Evolutionary conservation across 768 basidiomycete genomes (phyloP).

Genomic region (Chiua virens): DNA sequence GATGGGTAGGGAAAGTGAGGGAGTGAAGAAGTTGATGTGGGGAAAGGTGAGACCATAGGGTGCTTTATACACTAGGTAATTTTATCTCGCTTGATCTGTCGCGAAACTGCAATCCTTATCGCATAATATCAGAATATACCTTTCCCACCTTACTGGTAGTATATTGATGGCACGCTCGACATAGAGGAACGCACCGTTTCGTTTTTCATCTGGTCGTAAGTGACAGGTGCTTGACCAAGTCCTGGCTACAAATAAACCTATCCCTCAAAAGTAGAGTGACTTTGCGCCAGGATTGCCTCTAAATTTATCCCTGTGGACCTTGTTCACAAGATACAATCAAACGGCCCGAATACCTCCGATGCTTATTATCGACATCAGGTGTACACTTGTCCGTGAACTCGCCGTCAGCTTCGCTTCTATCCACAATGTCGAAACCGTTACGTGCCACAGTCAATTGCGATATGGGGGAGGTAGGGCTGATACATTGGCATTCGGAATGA

Average conservation of each 20-base stretch:
- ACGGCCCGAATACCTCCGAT: conserved; percentile 2
- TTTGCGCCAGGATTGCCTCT: not conserved
- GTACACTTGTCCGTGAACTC: not conserved
- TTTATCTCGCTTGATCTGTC: too few species aligned
- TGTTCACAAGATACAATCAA: not conserved
- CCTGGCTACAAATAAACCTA: not conserved
- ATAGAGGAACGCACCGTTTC: not conserved
- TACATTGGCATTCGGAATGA: not conserved
- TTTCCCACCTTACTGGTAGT: not conserved
- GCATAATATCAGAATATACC: too few species aligned
- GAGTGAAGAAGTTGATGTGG: conserved; percentile 32
- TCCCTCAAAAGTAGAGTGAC: not conserved
- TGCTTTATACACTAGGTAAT: not conserved
- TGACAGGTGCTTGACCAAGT: too few species aligned
- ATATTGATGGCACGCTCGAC: not conserved
- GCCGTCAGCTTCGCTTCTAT: not conserved
- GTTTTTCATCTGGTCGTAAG: not conserved
- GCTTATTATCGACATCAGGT: not conserved
- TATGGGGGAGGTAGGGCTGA: conserved; percentile 50
- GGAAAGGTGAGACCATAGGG: conserved; percentile 20
- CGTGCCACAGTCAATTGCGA: conserved; percentile 54
- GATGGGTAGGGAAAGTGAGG: conserved; percentile 35
- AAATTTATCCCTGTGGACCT: not conserved
- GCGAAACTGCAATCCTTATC: too few species aligned
- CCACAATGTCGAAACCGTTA: conserved; percentile 21